These are phyloP conservation scores for Teunomyces pallodes DNA, from an alignment of 805 yeast species.

Conservation along the genomic window DNA sequence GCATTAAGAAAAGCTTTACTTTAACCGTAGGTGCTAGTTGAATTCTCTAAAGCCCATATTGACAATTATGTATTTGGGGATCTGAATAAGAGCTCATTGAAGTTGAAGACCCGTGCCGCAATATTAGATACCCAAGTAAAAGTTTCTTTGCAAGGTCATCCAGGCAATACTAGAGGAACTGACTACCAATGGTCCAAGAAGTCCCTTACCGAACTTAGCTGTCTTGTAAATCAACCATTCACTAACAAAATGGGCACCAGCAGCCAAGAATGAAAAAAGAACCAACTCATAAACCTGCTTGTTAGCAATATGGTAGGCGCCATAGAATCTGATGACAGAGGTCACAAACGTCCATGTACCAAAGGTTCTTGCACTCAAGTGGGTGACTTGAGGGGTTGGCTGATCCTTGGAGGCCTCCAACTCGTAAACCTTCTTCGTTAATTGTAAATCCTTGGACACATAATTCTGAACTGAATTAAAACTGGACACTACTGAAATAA, in stretches of 20 bases:
- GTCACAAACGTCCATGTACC: conserved; percentile 97
- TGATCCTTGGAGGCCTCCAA: conserved; percentile 19
- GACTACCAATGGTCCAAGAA: conserved; percentile 78
- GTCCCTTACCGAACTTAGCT: conserved; percentile 82
- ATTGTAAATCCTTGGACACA: conserved; percentile 58
- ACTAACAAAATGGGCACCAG: conserved; percentile 75
- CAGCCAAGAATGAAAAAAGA: conserved; percentile 76
- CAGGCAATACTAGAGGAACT: conserved; percentile 73
- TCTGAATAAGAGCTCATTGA: too few relatives aligned
- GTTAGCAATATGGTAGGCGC: conserved; percentile 68
- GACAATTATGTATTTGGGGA: too few relatives aligned
- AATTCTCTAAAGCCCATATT: too few relatives aligned
- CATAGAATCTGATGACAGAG: conserved; percentile 79
- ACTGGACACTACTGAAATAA: conserved; percentile 80
- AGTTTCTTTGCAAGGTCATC: conserved; percentile 74
- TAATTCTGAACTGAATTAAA: conserved; percentile 91
- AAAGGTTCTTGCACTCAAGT: conserved; percentile 89
- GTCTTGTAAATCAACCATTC: conserved; percentile 83
- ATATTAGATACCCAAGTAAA: conserved; percentile 38
- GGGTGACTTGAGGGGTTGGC: conserved; percentile 33
- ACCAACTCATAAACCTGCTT: conserved; percentile 75
- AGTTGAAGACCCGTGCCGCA: neutral
- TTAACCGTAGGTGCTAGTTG: too few relatives aligned
- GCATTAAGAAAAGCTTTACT: too few relatives aligned
- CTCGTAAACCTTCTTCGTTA: conserved; percentile 80